Percentiles rank a stretch among this genome's conserved stretches.
phyloP scores from a whole-genome alignment of 345 rosid genomes.

The Ceriops decandra region DNA sequence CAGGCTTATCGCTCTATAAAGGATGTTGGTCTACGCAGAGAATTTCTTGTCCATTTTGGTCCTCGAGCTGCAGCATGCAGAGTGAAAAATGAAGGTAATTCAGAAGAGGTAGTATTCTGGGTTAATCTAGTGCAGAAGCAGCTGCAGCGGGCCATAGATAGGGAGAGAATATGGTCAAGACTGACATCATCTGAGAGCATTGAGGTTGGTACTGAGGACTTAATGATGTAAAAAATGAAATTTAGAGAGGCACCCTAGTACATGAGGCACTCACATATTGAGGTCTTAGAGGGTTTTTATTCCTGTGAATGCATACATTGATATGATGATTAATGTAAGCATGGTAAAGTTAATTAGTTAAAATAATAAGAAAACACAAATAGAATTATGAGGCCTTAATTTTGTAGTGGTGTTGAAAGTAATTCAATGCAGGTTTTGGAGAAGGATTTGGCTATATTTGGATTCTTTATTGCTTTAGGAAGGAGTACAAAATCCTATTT shows the following conservation, averaged over 20 bases:
- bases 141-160: constrained; percentile 76
- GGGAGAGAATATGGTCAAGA: constrained; percentile 98
- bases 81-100: constrained; percentile 51
- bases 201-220: constrained; percentile 52
- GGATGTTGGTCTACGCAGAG: constrained; percentile 73
- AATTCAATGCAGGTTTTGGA: constrained; percentile 70
- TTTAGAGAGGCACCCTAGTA: too few relatives aligned
- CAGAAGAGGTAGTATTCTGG: constrained; percentile 91
- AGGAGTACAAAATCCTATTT: constrained; percentile 68
- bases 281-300: background rate
- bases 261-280: background rate
- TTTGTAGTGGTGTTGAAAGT: constrained; percentile 12
- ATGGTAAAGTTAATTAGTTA: background rate
- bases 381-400: background rate
- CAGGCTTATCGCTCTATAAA: constrained; percentile 64
- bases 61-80: constrained; percentile 82
- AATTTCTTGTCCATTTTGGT: constrained; percentile 93
- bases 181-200: constrained; percentile 90
- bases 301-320: background rate
- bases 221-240: constrained; percentile 4
- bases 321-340: background rate
- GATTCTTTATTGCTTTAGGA: constrained; percentile 94
- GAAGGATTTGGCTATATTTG: constrained; percentile 96
- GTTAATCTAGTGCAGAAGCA: constrained; percentile 86
- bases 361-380: background rate